Evolutionary conservation across 2,329 filamentous ascomycete species (phyloP).

Genomic region (Phyllosticta paracitricarpa): DNA sequence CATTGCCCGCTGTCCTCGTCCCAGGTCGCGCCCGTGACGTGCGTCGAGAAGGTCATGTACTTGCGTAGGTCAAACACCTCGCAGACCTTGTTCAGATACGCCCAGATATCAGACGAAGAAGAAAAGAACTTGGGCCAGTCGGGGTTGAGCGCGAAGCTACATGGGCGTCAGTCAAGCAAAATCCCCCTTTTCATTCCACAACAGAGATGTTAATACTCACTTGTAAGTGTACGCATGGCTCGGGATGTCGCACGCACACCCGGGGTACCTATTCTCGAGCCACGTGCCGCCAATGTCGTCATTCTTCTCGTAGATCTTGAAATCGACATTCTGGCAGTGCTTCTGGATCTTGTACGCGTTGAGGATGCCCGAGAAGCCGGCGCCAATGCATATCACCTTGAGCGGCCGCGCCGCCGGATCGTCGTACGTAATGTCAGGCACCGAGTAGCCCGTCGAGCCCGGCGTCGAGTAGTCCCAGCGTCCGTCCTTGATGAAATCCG

Average conservation of each 20-base stretch:
- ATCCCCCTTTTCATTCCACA: too few relatives aligned
- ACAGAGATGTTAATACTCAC: not conserved
- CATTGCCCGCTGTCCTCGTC: constrained; percentile 40
- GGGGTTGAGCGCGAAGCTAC: constrained; percentile 33
- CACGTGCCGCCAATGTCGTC: constrained; percentile 35
- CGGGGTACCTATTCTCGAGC: constrained; percentile 34
- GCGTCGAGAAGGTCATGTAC: constrained; percentile 43
- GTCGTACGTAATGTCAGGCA: constrained; percentile 31
- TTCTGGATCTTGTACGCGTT: constrained; percentile 41
- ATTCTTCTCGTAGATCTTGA: constrained; percentile 41
- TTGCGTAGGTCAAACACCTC: constrained; percentile 40
- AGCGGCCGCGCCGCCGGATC: constrained; percentile 34
- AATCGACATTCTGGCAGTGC: constrained; percentile 34
- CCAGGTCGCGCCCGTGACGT: constrained; percentile 40
- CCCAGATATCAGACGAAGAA: constrained; percentile 37
- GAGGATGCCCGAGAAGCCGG: constrained; percentile 38
- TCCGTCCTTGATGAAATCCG: constrained; percentile 15
- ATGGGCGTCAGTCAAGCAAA: not conserved
- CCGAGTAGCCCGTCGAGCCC: constrained; percentile 32
- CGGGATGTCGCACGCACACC: constrained; percentile 37
- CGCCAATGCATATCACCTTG: constrained; percentile 39
- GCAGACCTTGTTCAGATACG: constrained; percentile 40
- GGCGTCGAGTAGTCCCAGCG: constrained; percentile 35
- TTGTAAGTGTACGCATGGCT: constrained; percentile 36
- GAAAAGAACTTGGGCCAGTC: constrained; percentile 41